Evolutionary conservation across 768 basidiomycete species (phyloP), one percentile per base, ranked within the genome.

Genomic region (Psilocybe cubensis): DNA sequence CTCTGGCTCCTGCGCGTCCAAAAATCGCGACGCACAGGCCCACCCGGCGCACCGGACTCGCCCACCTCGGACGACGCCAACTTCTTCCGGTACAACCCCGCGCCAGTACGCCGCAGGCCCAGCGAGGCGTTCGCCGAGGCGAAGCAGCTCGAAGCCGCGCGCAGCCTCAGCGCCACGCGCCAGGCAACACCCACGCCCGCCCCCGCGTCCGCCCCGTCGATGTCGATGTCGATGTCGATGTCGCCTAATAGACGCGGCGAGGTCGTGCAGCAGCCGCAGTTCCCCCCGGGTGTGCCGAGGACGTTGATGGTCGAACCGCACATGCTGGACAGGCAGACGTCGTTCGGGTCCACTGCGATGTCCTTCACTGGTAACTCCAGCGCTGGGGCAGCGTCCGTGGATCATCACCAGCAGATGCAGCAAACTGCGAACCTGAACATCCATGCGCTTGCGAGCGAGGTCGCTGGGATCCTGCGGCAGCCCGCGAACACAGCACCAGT

Each of bases 61-160:
- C 51, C 57, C 5, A 31, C 35, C 2, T 50, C 58, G 2, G 59
- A 52, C 48, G 59, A 60, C 41, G 44, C 59, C 9, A 27, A 45
- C 6, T 63, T 65, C 56, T 65, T 63, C 52, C 42, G 57, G 10
- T 67, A 65, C 46, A 58, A 61, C n/a, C 57, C 57, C 3, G 29
- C 35, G 5, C 58, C 57, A 23, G 51, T 48, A 27, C 49, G 44
- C 17, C 43, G 45, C n/a, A n/a, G n/a, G 0, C 58, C 56, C 2
- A 62, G 59, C 27, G 53, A 63, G 4, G 59, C 56, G 4, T 63
- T 60, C 31, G 5, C 54, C 7, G 59, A 46, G 35, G 43, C 60
- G 17, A 54, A 57, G 23, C 52, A 54, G 23, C 11, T 59, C 20
- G 58, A 59, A 42, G 25, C 14, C 20, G n/a, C n/a, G n/a, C n/a